phyloP scores from a whole-genome alignment of 192 early-diverging fungal species.

The Podila epicladia region DNA sequence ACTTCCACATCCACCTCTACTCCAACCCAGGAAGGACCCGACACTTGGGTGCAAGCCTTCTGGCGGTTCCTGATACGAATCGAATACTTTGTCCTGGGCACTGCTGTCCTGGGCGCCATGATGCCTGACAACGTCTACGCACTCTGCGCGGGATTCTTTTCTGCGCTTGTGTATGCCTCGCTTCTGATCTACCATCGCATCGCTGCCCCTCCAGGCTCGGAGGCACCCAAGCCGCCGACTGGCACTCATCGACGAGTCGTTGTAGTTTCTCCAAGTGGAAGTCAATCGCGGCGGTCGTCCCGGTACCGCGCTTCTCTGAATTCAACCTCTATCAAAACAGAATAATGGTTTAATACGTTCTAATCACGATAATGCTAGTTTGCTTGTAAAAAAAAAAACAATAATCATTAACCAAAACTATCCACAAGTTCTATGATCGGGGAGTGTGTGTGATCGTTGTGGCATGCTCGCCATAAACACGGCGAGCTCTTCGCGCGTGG shows the following conservation, averaged over 20 bases:
- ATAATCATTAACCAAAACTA: too few species aligned
- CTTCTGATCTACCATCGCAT: slow-evolving; percentile 21
- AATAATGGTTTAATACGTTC: neutral
- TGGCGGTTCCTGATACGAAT: slow-evolving; percentile 29
- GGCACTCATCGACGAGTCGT: neutral
- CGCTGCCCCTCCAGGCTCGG: slow-evolving; percentile 10
- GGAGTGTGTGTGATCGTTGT: neutral
- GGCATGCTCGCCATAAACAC: neutral
- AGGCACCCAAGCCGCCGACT: slow-evolving; percentile 22
- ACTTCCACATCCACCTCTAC: neutral
- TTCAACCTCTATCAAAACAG: neutral
- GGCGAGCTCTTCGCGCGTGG: neutral
- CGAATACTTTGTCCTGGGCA: slow-evolving; percentile 33
- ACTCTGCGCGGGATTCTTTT: slow-evolving; percentile 29
- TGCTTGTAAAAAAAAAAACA: too few species aligned
- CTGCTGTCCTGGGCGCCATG: slow-evolving; percentile 38
- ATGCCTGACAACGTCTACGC: slow-evolving; percentile 31
- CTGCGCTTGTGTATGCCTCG: slow-evolving; percentile 27
- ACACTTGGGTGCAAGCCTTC: slow-evolving; percentile 22
- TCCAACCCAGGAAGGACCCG: neutral
- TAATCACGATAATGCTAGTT: neutral
- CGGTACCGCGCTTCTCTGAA: neutral
- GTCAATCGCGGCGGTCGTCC: neutral
- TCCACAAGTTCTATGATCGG: too few species aligned
- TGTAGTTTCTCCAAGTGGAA: neutral